Base-by-base conservation (phyloP, 2,329 filamentous ascomycete genomes). In the Pseudocercospora fijiensis region DNA sequence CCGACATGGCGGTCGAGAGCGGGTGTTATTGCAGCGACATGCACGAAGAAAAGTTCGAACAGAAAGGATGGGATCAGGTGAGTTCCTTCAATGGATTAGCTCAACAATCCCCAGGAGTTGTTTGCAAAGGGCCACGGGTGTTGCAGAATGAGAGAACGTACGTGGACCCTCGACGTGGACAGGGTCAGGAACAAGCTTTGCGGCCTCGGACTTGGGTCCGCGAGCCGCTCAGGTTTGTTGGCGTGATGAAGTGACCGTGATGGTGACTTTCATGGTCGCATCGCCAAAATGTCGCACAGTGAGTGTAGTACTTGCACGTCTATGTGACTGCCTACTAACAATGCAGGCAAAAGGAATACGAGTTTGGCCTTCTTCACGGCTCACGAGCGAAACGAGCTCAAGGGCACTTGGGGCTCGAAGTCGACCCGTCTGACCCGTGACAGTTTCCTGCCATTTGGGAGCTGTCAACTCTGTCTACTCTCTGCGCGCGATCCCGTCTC, bases 301-400 rank as follows among this genome's bases (percentile, higher is more conserved):
- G 45, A 63, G 64, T 61, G 30, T 20, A 3, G 8, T 24, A 3
- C 7, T 16, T n/a, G 8, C 13, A 4, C 26, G 4, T 41, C 33
- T 22, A 3, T 0, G 13, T 24, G 10, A 45, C 8, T 26, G 11
- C 11, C 58, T 10, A 58, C 60, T 63, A 20, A 66, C 57, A 59
- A 61, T 27, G 33, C 64, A 77, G 75, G 76, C 71, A 96, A 96
- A 81, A 87, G 92, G 72, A 96, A 97, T 80, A 96, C 92, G 51
- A 94, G 91, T 51, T 88, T 94, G 51, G 88, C 92, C 47, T 92
- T 97, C 78, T 98, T 98, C 82, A 98, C 95, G 33, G 88, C 92
- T 24, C 88, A 97, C 79, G 95, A 98, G 80, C 89, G 95, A 69
- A 85, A 86, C 58, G 85, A 94, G 57, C 89, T 96, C 65, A 91